Evolutionary conservation across 2,329 filamentous ascomycete genomes (phyloP).

Genomic region (Epichloe baconii): DNA sequence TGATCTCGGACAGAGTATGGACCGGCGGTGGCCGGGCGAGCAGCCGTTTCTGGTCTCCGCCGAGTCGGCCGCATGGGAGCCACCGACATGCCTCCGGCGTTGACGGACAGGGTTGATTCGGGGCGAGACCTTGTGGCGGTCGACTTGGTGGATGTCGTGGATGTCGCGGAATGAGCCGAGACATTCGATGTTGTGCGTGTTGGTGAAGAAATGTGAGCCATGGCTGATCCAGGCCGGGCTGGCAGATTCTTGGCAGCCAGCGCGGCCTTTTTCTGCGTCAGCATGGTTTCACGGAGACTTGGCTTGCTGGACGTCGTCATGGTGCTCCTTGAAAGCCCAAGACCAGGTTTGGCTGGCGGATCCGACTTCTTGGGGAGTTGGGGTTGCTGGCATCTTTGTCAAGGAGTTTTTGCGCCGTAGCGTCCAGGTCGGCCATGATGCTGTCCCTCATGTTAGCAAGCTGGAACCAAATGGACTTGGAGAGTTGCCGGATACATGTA

Average conservation of each 20-base stretch:
- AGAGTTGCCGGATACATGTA: too few relatives aligned
- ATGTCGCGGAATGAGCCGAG: constrained; percentile 15
- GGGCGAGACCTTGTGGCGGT: constrained; percentile 26
- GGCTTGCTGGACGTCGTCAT: constrained; percentile 42
- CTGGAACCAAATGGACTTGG: background rate
- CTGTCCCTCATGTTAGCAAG: constrained; percentile 26
- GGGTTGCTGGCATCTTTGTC: constrained; percentile 78
- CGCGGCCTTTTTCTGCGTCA: constrained; percentile 64
- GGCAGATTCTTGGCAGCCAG: constrained; percentile 38
- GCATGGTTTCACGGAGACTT: constrained; percentile 69
- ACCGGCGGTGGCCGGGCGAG: constrained; percentile 50
- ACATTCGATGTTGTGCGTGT: constrained; percentile 27
- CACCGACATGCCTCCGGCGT: constrained; percentile 46
- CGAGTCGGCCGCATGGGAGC: constrained; percentile 50
- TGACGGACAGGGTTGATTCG: constrained; percentile 30
- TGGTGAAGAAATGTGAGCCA: constrained; percentile 44
- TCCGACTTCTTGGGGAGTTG: constrained; percentile 45
- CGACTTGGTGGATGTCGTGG: constrained; percentile 17
- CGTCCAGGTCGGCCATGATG: constrained; percentile 67
- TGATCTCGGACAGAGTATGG: constrained; percentile 51
- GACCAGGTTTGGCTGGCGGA: constrained; percentile 36
- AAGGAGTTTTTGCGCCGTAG: constrained; percentile 64
- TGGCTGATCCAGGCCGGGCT: constrained; percentile 47
- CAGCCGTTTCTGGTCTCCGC: constrained; percentile 42
- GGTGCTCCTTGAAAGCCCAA: constrained; percentile 51